Percentiles rank a stretch among this genome's conserved stretches.
Evolutionary conservation across 805 yeast species (phyloP).

Genomic region (Starmerella powellii): DNA sequence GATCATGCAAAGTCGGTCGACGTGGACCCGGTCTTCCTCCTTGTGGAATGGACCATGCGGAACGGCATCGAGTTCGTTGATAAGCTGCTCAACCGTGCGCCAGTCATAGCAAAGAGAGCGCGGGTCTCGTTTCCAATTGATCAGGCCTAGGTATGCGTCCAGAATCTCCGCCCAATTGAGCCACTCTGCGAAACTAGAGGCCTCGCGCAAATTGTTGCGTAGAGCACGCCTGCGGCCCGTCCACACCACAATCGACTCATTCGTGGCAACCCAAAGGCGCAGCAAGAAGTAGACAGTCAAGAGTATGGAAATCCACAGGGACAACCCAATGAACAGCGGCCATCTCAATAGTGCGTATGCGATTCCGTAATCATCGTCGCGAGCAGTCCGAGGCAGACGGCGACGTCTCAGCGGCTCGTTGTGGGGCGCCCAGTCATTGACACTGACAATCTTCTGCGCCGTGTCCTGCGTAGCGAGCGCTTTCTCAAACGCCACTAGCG

Average conservation of each 20-base stretch:
- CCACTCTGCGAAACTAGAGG: conserved; percentile 52
- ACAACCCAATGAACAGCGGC: conserved; percentile 46
- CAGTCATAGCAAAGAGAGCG: conserved; percentile 58
- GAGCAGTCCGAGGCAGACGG: conserved; percentile 4
- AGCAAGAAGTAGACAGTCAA: conserved; percentile 40
- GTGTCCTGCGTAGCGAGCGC: conserved; percentile 16
- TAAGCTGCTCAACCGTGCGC: conserved; percentile 42
- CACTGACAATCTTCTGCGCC: conserved; percentile 22
- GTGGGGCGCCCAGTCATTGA: conserved; percentile 22
- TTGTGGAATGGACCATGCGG: conserved; percentile 21
- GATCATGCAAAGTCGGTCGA: conserved; percentile 40
- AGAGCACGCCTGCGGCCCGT: conserved; percentile 43
- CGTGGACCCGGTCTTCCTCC: conserved; percentile 19
- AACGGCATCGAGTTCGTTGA: conserved; percentile 33
- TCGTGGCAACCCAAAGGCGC: conserved; percentile 48
- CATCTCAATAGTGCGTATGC: conserved; percentile 46
- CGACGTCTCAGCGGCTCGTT: conserved; percentile 7
- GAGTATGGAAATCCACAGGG: conserved; percentile 43
- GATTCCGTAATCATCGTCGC: conserved; percentile 26
- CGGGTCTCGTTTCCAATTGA: conserved; percentile 51
- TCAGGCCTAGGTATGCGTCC: conserved; percentile 47
- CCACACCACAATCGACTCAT: conserved; percentile 51
- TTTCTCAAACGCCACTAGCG: conserved; percentile 12
- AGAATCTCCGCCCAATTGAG: conserved; percentile 42
- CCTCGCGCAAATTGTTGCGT: conserved; percentile 38